phyloP scores from a whole-genome alignment of 768 basidiomycete genomes.

The Naganishia vishniacii region DNA sequence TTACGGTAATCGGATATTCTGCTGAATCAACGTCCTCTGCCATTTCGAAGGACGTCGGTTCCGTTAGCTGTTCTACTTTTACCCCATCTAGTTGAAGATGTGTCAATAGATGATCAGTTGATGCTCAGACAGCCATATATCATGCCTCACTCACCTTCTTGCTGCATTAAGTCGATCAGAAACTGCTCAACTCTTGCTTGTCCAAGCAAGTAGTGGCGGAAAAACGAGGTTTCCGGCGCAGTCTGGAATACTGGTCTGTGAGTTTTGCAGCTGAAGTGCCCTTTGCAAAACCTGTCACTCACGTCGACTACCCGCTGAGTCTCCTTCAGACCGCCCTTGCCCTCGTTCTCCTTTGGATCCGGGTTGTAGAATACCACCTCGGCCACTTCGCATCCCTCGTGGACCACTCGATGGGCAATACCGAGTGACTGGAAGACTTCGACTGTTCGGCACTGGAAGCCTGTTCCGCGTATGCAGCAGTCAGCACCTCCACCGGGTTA shows the following conservation, averaged over 20 bases:
- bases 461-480: not conserved
- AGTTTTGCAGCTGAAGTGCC: too few relatives aligned
- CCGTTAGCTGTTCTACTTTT: slow-evolving; percentile 19
- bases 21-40: not conserved
- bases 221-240: slow-evolving; percentile 19
- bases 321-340: slow-evolving; percentile 14
- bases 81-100: not conserved
- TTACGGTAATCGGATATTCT: slow-evolving; percentile 22
- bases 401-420: slow-evolving; percentile 20
- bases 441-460: slow-evolving; percentile 24
- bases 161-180: slow-evolving; percentile 5
- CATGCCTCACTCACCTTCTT: not conserved
- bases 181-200: slow-evolving; percentile 23
- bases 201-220: slow-evolving; percentile 20
- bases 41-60: slow-evolving; percentile 10
- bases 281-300: not conserved
- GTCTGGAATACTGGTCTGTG: not conserved
- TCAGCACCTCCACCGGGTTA: not conserved
- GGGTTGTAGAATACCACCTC: slow-evolving; percentile 26
- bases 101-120: not conserved
- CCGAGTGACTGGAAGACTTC: slow-evolving; percentile 24
- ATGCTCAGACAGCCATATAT: not conserved
- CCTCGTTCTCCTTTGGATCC: slow-evolving; percentile 14
- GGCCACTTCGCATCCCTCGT: slow-evolving; percentile 24
- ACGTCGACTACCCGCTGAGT: slow-evolving; percentile 17